Evolutionary conservation across 1,139 yeast species (phyloP), one percentile per base, ranked within the genome.

Genomic region (Scheffersomyces segobiensis): DNA sequence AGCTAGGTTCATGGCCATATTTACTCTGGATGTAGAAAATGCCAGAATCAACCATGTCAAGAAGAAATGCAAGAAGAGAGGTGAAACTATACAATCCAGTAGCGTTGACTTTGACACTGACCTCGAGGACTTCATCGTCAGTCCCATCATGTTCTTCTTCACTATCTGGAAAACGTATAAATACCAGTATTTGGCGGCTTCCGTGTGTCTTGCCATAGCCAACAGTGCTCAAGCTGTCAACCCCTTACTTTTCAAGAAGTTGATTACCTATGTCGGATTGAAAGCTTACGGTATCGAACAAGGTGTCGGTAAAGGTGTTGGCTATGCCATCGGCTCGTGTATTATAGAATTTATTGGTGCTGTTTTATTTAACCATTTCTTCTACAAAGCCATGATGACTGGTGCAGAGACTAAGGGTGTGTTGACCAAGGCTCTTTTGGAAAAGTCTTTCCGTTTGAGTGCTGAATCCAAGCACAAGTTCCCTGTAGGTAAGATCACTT

Each of bases 381-480:
- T 76, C 59, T 74, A 73, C 55, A 66, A 70, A 54, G 66, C 77
- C 18, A 73, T 71, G 68, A 58, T 72, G 55, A 64, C 71, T n/a
- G 97, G 96, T 62, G 89, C 88, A 18, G 87, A 87, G 67, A 84
- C 83, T 32, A 86, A 88, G 67, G 84, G 91, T 0, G 83, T 89
- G 1, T 71, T 91, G 53, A 87, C 89, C 2, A 87, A 88, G 60
- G 87, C 90, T 1, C 73, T 91, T 14, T 76, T 90, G 59, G 82
- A 83, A 59, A 92, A 92, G 69, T 82, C 93, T 18, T 82, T 90
- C 63, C 78, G 72, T 55, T 80, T 92, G 17, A 83, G 85, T 62
- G 83, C 86, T n/a, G 78, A 80, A 58, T 83, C 95, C 2, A 81
- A 83, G 57, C 84, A 84, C 64, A 76, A 79, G 59, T 90, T 74